phyloP scores from a whole-genome alignment of 208 protist species.

The Wallacemonas sp. region DNA sequence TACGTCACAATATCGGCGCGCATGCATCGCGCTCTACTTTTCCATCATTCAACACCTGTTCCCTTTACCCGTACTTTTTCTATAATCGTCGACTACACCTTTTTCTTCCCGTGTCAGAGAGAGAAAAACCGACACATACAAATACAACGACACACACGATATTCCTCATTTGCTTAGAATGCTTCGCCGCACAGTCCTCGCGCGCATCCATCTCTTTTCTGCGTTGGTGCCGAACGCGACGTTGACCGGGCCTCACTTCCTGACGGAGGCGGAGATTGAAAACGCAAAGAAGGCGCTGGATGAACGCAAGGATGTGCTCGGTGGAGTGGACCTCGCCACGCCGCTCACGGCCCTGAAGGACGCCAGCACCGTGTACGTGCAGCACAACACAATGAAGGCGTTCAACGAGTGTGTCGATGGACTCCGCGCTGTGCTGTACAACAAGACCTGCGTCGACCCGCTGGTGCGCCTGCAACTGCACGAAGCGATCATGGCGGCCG shows the following conservation, averaged over 20 bases:
- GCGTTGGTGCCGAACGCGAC: constrained; percentile 68
- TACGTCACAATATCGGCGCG: no score
- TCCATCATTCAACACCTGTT: no score
- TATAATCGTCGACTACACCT: no score
- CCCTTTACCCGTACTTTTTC: no score
- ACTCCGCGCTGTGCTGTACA: constrained; percentile 67
- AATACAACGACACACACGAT: no score
- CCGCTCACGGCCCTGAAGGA: constrained; percentile 42
- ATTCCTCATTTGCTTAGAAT: constrained; percentile 36
- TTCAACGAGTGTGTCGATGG: constrained; percentile 51
- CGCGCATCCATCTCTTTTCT: constrained; percentile 76
- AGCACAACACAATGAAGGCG: constrained; percentile 37
- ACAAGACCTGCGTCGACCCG: constrained; percentile 54
- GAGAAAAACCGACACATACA: no score
- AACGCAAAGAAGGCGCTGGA: constrained; percentile 44
- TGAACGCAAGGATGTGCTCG: constrained; percentile 52
- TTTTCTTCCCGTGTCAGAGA: no score
- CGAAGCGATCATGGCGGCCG: constrained; percentile 89
- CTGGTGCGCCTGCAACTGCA: constrained; percentile 77
- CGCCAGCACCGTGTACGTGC: constrained; percentile 35
- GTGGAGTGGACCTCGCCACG: constrained; percentile 32
- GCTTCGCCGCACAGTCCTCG: constrained; percentile 54
- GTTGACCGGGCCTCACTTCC: constrained; percentile 36
- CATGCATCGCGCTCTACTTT: no score
- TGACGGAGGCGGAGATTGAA: constrained; percentile 40